Base-by-base conservation (phyloP, 768 basidiomycete genomes). In the Mrakia frigida region DNA sequence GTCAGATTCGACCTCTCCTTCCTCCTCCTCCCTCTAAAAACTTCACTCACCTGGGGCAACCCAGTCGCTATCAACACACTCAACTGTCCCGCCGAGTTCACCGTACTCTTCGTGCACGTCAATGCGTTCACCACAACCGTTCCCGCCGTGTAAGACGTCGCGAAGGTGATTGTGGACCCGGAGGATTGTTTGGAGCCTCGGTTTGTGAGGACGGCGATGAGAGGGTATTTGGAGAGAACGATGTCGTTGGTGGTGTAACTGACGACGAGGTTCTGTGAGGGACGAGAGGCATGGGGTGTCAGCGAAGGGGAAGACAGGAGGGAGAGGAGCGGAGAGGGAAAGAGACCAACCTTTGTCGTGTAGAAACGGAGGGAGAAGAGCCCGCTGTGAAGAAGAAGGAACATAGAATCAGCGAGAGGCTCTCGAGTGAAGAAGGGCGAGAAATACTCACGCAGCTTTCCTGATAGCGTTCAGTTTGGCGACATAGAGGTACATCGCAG, bases 191-290 rank as follows among this genome's bases (percentile, higher is more conserved):
- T 4, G 11, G 77, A 69, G 31, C 72, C 72, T 13, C 37, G 43
- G 67, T 77, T 77, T 53, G 61, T 73, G 33, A 74, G 65, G 52
- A 77, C 39, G 35, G 63, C 60, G 33, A 77, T 35, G 13, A 77
- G 63, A 13, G 77, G 73, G 37, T 43, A 52, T 33, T 77, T 77
- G 37, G 72, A 53, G 63, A 77, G 50, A 3, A 74, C 61, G 68
- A 77, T 35, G n/a, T n/a, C 41, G 65, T 68, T 28, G 13, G 52
- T 53, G 11, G 70, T 72, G 14, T 50, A 53, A 1, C 1, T 37
- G 52, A 76, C n/a, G 75, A 61, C 39, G 71, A 28, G n/a, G 63
- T n/a, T 10, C 46, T 41, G 31, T 5, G n/a, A 61, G 14, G 50
- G 25, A 46, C 13, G 3, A 46, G 18, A 73, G 21, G 13, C 3